Evolutionary conservation across 345 rosid genomes (phyloP), one percentile per base, ranked within the genome.

Genomic region (Nephelium lappaceum): DNA sequence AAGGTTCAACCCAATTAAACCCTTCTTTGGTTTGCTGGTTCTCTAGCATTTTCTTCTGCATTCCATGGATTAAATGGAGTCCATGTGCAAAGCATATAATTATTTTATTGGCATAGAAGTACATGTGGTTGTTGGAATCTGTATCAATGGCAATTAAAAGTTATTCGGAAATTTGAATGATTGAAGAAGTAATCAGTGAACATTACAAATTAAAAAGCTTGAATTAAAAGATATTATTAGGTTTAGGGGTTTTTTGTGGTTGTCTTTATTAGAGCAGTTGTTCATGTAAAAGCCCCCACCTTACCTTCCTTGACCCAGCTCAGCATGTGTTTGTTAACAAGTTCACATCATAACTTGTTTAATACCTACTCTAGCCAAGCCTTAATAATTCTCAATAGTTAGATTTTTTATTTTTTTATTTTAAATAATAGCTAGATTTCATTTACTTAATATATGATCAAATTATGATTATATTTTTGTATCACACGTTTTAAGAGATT

Each of bases 71-170:
- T 69, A 0, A 15, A 49, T 41, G n/a, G 39, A 42, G 55, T 39
- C 68, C 83, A 65, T 57, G 74, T 71, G 80, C 83, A 39, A 8
- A 31, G 73, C 70, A 61, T 47, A 42, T 42, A 36, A 41, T 23
- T 12, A 23, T 63, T 24, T 42, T 15, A 11, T 72, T 36, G 9
- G 24, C 2, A 18, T 43, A 10, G 15, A 42, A 74, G 60, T 24
- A 25, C 69, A 45, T 25, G 70, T 43, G 25, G 70, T 63, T 16
- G 77, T 27, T 74, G 60, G 69, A 74, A 27, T 74, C 42, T 15
- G 19, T 8, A 19, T 11, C 36, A 61, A 16, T 41, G 25, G 21
- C 57, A 15, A 21, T 12, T n/a, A 14, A 47, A 47, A 73, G 5
- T 2, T n/a, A 19, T 21, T 21, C 15, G 1, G 3, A 11, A 24